Evolutionary conservation across 495 filamentous ascomycete genomes (phyloP).

Genomic region (Penicillium robsamsonii): DNA sequence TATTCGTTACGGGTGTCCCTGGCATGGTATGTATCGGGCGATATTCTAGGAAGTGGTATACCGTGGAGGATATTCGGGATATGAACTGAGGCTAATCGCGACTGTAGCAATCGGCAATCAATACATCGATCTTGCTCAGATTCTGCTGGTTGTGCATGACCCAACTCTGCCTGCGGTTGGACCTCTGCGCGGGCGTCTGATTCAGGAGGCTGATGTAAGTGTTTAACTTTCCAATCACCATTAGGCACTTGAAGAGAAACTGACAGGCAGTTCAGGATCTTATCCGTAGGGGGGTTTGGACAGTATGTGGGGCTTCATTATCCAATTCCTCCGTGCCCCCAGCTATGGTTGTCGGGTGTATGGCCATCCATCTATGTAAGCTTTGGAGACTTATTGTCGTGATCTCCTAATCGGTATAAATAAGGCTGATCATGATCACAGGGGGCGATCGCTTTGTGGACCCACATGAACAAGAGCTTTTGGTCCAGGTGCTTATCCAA

Average conservation of each 20-base stretch:
- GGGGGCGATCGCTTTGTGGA: conserved; percentile 30
- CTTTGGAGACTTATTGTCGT: not conserved
- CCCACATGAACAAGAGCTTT: conserved; percentile 22
- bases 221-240: not conserved
- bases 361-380: conserved; percentile 29
- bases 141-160: conserved; percentile 23
- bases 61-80: no score
- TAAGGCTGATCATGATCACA: conserved; percentile 8
- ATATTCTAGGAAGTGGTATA: no score
- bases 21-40: conserved; percentile 19
- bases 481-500: conserved; percentile 24
- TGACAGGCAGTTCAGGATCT: conserved; percentile 7
- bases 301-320: conserved; percentile 26
- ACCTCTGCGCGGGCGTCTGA: conserved; percentile 19
- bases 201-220: conserved; percentile 24
- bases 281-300: conserved; percentile 29
- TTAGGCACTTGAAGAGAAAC: not conserved
- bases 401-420: not conserved
- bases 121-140: conserved; percentile 21
- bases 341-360: conserved; percentile 28
- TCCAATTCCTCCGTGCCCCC: conserved; percentile 25
- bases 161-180: conserved; percentile 23
- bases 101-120: conserved; percentile 26
- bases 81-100: not conserved
- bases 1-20: conserved; percentile 25